Evolutionary conservation across 2,329 filamentous ascomycete species (phyloP).

Genomic region (Calonectria pteridis): DNA sequence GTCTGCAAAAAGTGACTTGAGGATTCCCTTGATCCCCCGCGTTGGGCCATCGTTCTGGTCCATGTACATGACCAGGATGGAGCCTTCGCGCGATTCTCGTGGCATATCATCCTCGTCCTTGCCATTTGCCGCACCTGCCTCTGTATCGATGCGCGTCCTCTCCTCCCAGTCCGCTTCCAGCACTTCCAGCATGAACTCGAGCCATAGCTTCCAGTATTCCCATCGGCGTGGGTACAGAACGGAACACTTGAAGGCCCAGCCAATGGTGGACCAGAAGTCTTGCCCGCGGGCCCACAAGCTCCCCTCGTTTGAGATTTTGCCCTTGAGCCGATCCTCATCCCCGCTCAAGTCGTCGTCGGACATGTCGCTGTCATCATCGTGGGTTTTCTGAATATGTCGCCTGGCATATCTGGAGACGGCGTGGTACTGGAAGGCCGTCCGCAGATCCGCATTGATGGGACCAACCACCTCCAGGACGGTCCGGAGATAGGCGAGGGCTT

Average conservation of each 20-base stretch:
- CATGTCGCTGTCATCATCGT: conserved; percentile 57
- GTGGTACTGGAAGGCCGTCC: conserved; percentile 78
- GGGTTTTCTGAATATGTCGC: conserved; percentile 51
- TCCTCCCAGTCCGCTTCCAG: conserved; percentile 79
- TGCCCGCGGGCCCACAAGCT: conserved; percentile 82
- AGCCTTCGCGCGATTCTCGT: conserved; percentile 57
- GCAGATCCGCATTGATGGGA: conserved; percentile 76
- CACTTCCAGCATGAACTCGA: conserved; percentile 83
- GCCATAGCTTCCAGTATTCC: conserved; percentile 84
- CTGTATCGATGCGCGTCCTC: conserved; percentile 62
- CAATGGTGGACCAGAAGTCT: conserved; percentile 90
- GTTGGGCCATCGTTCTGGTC: conserved; percentile 59
- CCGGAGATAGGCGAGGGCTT: conserved; percentile 78
- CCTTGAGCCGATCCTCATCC: conserved; percentile 66
- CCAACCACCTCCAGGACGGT: conserved; percentile 75
- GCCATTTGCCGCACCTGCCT: conserved; percentile 41
- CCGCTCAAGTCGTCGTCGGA: conserved; percentile 57
- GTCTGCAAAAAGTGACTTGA: conserved; percentile 77
- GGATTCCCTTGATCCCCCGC: conserved; percentile 64
- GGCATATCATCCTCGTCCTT: conserved; percentile 39
- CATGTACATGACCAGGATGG: conserved; percentile 73
- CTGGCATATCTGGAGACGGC: conserved; percentile 46
- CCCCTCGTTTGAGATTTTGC: conserved; percentile 71
- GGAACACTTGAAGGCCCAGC: conserved; percentile 95
- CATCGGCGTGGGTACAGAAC: conserved; percentile 79